phyloP scores from a whole-genome alignment of 2,329 filamentous ascomycete genomes.

The Acrodontium crateriforme region DNA sequence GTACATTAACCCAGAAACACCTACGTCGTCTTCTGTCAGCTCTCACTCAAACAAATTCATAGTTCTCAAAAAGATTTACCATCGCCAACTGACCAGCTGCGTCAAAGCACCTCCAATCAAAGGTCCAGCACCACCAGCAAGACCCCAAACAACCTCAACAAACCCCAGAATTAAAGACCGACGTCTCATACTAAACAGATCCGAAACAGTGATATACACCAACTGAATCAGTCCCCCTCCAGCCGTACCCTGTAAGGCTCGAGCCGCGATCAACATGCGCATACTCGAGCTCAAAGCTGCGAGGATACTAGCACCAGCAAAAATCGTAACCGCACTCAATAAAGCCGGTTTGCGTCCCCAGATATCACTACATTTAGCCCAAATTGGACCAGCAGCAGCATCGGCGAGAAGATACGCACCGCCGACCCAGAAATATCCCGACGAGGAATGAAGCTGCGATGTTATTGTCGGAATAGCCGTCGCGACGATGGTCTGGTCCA shows the following conservation, averaged over 20 bases:
- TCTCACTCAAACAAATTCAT: too few relatives aligned
- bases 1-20: constrained; percentile 44
- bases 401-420: constrained; percentile 58
- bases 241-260: constrained; percentile 40
- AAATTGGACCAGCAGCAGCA: constrained; percentile 54
- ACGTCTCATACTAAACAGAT: constrained; percentile 37
- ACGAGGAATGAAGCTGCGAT: constrained; percentile 47
- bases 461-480: constrained; percentile 55
- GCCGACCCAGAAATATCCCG: constrained; percentile 71
- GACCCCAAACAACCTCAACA: constrained; percentile 40
- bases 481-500: constrained; percentile 45
- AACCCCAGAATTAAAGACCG: constrained; percentile 35
- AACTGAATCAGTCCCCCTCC: constrained; percentile 40
- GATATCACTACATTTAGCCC: constrained; percentile 49
- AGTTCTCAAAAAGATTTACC: too few relatives aligned
- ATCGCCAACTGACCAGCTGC: constrained; percentile 34
- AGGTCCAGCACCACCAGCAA: constrained; percentile 40
- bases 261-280: constrained; percentile 38
- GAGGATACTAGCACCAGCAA: constrained; percentile 36
- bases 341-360: constrained; percentile 44
- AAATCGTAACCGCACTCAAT: constrained; percentile 34
- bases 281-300: constrained; percentile 36
- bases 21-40: too few relatives aligned
- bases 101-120: constrained; percentile 40
- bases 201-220: constrained; percentile 40